Conservation (phyloP, 1,284 basidiomycete genomes). For the Moesziomyces sp. region DNA sequence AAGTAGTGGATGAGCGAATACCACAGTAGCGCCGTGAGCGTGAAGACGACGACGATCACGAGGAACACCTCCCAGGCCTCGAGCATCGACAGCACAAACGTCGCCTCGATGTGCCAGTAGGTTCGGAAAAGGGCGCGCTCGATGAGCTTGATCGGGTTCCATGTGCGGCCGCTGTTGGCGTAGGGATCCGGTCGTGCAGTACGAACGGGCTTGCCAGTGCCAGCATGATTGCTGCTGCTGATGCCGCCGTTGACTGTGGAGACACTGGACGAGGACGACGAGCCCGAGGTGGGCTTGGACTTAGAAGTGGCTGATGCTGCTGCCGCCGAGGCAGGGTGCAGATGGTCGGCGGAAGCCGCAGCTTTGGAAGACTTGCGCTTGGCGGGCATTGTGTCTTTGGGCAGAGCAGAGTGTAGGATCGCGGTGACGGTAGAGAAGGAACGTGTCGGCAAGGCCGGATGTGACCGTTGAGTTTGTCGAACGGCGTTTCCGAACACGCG, state of each 20-base stretch:
- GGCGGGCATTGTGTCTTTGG: constrained; percentile 12
- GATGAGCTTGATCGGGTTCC: constrained; percentile 44
- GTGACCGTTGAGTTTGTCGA: background rate
- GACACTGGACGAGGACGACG: constrained; percentile 17
- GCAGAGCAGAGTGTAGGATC: background rate
- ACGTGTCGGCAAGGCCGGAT: background rate
- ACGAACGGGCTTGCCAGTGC: no score
- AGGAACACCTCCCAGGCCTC: constrained; percentile 50
- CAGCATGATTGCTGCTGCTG: background rate
- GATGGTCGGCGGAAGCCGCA: constrained; percentile 5
- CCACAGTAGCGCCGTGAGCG: constrained; percentile 28
- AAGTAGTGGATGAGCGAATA: constrained; percentile 44
- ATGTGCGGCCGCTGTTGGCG: constrained; percentile 15
- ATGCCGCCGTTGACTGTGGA: constrained; percentile 11
- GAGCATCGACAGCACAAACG: constrained; percentile 45
- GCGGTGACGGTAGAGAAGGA: background rate
- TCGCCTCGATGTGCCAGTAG: constrained; percentile 41
- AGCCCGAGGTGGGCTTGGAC: constrained; percentile 4
- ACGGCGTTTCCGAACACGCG: background rate
- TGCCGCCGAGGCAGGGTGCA: constrained; percentile 23
- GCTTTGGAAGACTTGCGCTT: constrained; percentile 26
- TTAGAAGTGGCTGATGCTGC: constrained; percentile 1
- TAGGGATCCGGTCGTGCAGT: background rate
- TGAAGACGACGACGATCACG: constrained; percentile 34
- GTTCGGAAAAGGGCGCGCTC: constrained; percentile 43